A percentile compares a stretch with the other conserved stretches of the same genome.
Conservation (phyloP, 352 stramenopile species). For the Pythium aphanidermatum region DNA sequence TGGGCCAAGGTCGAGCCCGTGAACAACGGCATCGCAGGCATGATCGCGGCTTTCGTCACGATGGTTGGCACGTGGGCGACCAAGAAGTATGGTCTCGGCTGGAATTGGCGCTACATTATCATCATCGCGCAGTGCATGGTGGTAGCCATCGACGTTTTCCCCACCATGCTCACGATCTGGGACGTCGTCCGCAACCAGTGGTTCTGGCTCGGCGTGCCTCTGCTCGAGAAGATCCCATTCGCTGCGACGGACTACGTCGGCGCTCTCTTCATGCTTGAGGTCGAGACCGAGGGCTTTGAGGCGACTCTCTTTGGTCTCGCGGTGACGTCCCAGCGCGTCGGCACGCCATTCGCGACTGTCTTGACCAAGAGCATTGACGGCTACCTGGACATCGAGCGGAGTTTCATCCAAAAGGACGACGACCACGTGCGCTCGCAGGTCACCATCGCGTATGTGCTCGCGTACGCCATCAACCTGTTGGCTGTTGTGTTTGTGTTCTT, state of each 20-base stretch:
- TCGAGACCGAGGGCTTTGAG: conserved; percentile 43
- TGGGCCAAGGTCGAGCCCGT: conserved; percentile 55
- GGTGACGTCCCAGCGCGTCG: conserved; percentile 34
- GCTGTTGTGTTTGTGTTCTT: conserved; percentile 42
- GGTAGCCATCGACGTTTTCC: conserved; percentile 37
- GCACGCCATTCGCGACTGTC: conserved; percentile 42
- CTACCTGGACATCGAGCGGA: conserved; percentile 47
- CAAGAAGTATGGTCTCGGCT: conserved; percentile 39
- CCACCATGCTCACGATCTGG: conserved; percentile 60
- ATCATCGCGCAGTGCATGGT: conserved; percentile 34
- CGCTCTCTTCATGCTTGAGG: conserved; percentile 44
- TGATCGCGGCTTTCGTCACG: conserved; percentile 35
- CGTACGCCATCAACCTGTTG: conserved; percentile 43
- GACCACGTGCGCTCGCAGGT: conserved; percentile 36
- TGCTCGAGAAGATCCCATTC: conserved; percentile 45
- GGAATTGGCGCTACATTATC: conserved; percentile 45
- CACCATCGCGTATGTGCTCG: conserved; percentile 50
- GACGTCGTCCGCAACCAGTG: conserved; percentile 58
- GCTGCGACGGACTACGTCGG: conserved; percentile 39
- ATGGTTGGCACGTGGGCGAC: conserved; percentile 33
- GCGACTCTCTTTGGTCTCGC: conserved; percentile 41
- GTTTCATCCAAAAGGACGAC: conserved; percentile 10
- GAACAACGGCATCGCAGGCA: conserved; percentile 46
- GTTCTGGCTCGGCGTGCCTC: conserved; percentile 53
- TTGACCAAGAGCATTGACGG: conserved; percentile 52